A percentile compares a stretch with the other conserved stretches of the same genome.
These are phyloP conservation scores for Rhizopogon roseolus DNA, from an alignment of 768 basidiomycete species.

Conservation along the genomic window DNA sequence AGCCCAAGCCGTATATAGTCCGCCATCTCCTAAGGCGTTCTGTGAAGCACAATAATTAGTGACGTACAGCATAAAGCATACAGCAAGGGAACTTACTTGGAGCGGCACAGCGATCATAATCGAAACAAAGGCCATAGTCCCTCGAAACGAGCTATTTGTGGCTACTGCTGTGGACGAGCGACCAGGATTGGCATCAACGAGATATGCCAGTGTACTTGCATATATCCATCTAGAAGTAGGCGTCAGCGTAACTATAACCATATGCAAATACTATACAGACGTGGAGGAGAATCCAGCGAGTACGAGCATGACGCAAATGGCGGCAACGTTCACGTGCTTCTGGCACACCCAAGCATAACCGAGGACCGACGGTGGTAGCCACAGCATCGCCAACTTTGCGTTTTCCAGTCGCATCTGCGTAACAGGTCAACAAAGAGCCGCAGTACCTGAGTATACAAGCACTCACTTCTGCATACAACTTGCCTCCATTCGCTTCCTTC, in stretches of 20 bases:
- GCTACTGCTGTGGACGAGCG: constrained; percentile 74
- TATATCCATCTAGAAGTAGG: constrained; percentile 46
- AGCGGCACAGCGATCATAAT: constrained; percentile 73
- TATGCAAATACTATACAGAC: constrained; percentile 34
- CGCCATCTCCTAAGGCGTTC: constrained; percentile 73
- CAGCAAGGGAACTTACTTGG: constrained; percentile 30
- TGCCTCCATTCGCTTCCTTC: constrained; percentile 40
- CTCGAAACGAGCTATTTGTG: constrained; percentile 72
- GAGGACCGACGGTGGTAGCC: constrained; percentile 52
- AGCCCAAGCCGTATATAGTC: constrained; percentile 68
- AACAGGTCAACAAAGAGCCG: neutral
- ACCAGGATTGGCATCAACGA: constrained; percentile 84
- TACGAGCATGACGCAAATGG: constrained; percentile 69
- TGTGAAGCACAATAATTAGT: constrained; percentile 19
- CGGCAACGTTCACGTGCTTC: constrained; percentile 58
- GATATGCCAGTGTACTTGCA: constrained; percentile 70
- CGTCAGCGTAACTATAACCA: neutral
- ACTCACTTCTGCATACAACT: constrained; percentile 60
- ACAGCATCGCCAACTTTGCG: constrained; percentile 49
- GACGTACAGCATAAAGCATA: neutral
- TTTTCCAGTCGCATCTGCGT: constrained; percentile 69
- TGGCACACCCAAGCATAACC: constrained; percentile 76
- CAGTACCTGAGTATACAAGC: neutral
- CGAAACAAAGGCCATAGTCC: constrained; percentile 60
- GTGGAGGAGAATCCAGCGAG: constrained; percentile 69